Base-by-base conservation (phyloP, 257 asterid genomes). In the Pogostemon cablin region DNA sequence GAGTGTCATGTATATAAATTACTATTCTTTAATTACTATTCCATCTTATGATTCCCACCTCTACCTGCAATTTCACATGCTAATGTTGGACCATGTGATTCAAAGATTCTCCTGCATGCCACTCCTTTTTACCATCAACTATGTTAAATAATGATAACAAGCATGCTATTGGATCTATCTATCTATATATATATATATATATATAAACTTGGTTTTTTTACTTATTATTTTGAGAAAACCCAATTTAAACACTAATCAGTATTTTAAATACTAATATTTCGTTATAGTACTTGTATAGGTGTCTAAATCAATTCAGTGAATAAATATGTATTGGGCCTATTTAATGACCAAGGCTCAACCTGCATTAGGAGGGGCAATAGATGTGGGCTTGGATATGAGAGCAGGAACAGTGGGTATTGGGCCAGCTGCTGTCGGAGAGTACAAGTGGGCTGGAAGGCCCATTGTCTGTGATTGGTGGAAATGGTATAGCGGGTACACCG, bases 381-480 rank as follows among this genome's bases (percentile, higher is more conserved):
- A 82, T 11, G 87, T 76, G 91, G 97, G 95, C 89, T 90, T 92
- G 67, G 93, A 83, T 2, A 88, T 77, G 50, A 86, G 73, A 70
- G 91, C 75, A 2, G 90, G 95, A 37, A 79, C 75, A 1, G 89
- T 69, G 2, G 82, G 54, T 0, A 86, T 68, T 79, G 95, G 96
- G 87, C 86, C 86, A 49, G 78, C 63, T 0, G 82, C 43, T 5
- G 87, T 78, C 2, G 87, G 88, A 9, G 90, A 84, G 73, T 76
- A 93, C 56, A 90, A 37, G 15, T 88, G 96, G 79, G 95, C 88
- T 1, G 97, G 97, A 25, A 86, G 96, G 96, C 96, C 96, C 90
- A 92, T 73, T 67, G 97, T 46, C 10, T 86, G 97, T 50, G 95
- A 64, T 57, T 88, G 96, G 58, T 87, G 89, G 79, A 79, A 84